These are phyloP conservation scores for Coriaria nepalensis DNA, from an alignment of 306 rosid species.

Conservation along the genomic window DNA sequence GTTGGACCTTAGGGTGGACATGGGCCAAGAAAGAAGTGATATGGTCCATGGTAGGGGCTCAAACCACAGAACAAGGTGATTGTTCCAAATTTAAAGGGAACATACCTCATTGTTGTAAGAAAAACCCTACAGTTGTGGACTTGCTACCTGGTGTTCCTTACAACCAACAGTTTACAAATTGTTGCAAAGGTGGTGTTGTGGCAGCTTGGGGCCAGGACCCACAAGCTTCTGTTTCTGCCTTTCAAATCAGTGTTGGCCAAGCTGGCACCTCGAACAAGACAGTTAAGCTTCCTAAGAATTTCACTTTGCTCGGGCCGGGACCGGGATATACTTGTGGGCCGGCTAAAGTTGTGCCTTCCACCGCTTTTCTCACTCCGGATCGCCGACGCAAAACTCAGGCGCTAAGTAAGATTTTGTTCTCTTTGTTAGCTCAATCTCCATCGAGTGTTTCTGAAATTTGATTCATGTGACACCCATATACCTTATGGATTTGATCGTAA, in stretches of 20 bases:
- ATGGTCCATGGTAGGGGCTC: conserved; percentile 75
- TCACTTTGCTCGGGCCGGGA: conserved; percentile 82
- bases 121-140: conserved; percentile 68
- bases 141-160: conserved; percentile 88
- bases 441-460: too few species aligned
- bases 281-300: conserved; percentile 70
- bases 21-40: conserved; percentile 89
- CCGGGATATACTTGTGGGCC: conserved; percentile 88
- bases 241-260: conserved; percentile 71
- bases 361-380: conserved; percentile 54
- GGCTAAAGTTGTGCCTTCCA: conserved; percentile 81
- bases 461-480: too few species aligned
- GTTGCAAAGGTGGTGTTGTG: conserved; percentile 90
- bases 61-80: conserved; percentile 90
- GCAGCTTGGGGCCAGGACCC: conserved; percentile 96
- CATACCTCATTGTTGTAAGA: conserved; percentile 85
- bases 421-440: not conserved
- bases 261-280: conserved; percentile 81
- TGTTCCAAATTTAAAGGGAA: conserved; percentile 79
- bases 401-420: conserved; percentile 40
- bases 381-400: conserved; percentile 86
- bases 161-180: conserved; percentile 78
- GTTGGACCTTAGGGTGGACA: conserved; percentile 89
- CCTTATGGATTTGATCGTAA: too few species aligned
- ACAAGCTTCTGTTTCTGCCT: conserved; percentile 55